Percentiles rank a stretch among this genome's conserved stretches.
phyloP scores from a whole-genome alignment of 306 rosid species.

The Psophocarpus tetragonolobus region DNA sequence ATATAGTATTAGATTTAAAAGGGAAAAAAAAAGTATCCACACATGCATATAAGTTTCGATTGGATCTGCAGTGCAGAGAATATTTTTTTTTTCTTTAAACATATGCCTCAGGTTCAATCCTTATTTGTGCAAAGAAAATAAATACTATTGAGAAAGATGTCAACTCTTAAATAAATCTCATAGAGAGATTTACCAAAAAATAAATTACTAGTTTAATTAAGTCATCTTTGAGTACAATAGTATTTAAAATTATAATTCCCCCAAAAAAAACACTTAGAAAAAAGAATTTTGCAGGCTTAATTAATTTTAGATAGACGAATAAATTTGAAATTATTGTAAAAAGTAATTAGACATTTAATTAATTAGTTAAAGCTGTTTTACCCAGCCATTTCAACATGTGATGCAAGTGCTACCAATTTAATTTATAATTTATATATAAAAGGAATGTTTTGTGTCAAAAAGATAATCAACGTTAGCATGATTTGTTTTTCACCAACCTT shows the following conservation, averaged over 20 bases:
- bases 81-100: no score
- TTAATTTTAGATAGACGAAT: not conserved
- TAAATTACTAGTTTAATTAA: no score
- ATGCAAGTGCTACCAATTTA: not conserved
- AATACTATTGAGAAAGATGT: no score
- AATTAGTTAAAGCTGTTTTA: not conserved
- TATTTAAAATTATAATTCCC: not conserved
- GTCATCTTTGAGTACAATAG: not conserved
- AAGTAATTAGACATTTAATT: not conserved
- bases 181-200: no score
- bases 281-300: not conserved
- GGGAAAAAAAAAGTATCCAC: no score
- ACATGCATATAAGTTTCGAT: no score
- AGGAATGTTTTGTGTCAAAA: slow-evolving; percentile 6
- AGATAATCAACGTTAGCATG: not conserved
- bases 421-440: not conserved
- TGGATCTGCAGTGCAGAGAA: no score
- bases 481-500: not conserved
- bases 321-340: not conserved
- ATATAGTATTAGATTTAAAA: no score
- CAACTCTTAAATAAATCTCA: no score
- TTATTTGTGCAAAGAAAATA: no score
- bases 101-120: no score
- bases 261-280: not conserved
- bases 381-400: not conserved